These are phyloP conservation scores for Angomonas ambiguus DNA, from an alignment of 208 protist genomes.

Conservation along the genomic window DNA sequence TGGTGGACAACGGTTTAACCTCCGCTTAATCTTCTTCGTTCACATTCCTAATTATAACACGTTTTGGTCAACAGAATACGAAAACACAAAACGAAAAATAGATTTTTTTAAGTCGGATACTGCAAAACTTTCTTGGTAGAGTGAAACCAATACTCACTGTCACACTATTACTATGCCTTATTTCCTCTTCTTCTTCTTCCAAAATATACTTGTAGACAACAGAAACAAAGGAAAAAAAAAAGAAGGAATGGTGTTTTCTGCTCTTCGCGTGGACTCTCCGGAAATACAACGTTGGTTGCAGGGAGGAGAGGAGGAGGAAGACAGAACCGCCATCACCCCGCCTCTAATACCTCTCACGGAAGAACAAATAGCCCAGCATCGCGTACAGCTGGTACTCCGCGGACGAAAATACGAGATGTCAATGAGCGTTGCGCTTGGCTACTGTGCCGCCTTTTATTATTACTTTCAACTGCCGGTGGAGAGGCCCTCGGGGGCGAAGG, in stretches of 20 bases:
- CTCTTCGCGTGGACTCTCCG: not conserved
- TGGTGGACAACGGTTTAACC: too few relatives aligned
- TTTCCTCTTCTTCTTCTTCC: not conserved
- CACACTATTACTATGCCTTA: not conserved
- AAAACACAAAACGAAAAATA: not conserved
- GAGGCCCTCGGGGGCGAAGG: not conserved
- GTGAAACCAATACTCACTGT: not conserved
- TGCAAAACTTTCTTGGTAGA: too few relatives aligned
- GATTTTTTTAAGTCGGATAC: not conserved
- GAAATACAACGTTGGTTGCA: too few relatives aligned
- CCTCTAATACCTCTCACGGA: slow-evolving; percentile 9
- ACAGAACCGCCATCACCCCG: not conserved
- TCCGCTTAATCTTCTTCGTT: too few relatives aligned
- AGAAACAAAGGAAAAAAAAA: not conserved
- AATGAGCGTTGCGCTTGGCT: slow-evolving; percentile 35
- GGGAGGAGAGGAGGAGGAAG: not conserved
- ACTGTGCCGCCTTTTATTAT: slow-evolving; percentile 40
- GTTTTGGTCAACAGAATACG: too few relatives aligned
- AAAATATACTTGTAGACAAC: not conserved
- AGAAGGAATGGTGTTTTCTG: not conserved
- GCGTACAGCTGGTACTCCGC: slow-evolving; percentile 59
- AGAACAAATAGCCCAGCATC: slow-evolving; percentile 17
- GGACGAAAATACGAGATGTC: slow-evolving; percentile 68
- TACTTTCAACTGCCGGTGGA: slow-evolving; percentile 37
- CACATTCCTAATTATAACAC: slow-evolving; percentile 2